Base-by-base conservation (phyloP, 139 green algal species). In the Diplosphaera chodatii region DNA sequence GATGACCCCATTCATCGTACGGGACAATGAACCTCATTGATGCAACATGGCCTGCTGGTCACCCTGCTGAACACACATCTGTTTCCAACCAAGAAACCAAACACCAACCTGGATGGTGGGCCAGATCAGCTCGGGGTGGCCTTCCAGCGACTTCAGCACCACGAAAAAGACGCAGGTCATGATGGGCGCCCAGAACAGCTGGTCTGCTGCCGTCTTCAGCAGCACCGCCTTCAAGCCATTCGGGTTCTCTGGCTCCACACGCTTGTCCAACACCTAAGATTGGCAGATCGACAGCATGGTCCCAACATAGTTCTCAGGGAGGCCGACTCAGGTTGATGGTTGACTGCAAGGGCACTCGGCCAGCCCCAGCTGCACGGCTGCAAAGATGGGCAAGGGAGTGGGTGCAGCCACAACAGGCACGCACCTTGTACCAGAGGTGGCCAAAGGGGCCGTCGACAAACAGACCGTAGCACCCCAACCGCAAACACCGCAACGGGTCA, bases 101-200 rank as follows among this genome's bases (percentile, higher is more conserved):
- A 10, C 13, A 6, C 34, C 1, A 28, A 82, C 77, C 71, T 82
- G 76, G 55, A 88, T 78, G 21, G 80, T 82, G 32, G 59, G 15
- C 48, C 82, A n/a, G 33, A 86, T 84, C n/a, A 82, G 66, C 55
- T 87, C 84, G 2, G 84, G 84, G 59, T 82, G 84, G 1, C 82
- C 82, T 31, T 88, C 82, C 41, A 86, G 41, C 0, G 69, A 69
- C 30, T 81, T 82, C 13, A 89, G 63, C 40, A 89, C 65, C 23
- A 67, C 79, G 67, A 87, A 89, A 72, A 87, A 89, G 13, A 84
- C 55, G 40, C 65, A 62, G 25, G 84, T 88, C 73, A 82, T 86
- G 10, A 82, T 25, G 25, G 84, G 84, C 0, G 84, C 82, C 82
- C 82, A 88, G 4, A 88, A 23, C 31, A 88, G 68, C 72, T 89